Conservation (phyloP, 352 stramenopile species). For the Pythium diclinum region DNA sequence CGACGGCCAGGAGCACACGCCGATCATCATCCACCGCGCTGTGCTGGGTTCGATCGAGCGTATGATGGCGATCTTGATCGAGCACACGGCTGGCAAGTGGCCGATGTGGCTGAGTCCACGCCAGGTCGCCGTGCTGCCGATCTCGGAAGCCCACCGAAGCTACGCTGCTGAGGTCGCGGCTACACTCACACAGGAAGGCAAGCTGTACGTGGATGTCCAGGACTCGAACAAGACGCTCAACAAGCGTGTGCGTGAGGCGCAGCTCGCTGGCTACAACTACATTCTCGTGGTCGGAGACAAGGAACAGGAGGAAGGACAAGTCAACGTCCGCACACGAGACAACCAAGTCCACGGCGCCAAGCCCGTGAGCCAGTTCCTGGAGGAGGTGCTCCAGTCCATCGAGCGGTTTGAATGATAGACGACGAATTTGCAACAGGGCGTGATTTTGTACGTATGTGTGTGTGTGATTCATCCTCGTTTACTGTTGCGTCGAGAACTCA, state of each 20-base stretch:
- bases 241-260: conserved; percentile 77
- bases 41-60: conserved; percentile 97
- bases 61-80: conserved; percentile 98
- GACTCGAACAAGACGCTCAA: conserved; percentile 81
- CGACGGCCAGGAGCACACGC: conserved; percentile 87
- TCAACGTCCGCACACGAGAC: conserved; percentile 82
- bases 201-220: conserved; percentile 69
- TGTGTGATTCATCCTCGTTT: background rate
- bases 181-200: conserved; percentile 39
- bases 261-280: conserved; percentile 83
- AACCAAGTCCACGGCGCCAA: conserved; percentile 77
- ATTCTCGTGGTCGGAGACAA: conserved; percentile 81
- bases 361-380: conserved; percentile 47
- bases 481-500: conserved; percentile 30
- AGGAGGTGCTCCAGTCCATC: conserved; percentile 52
- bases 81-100: conserved; percentile 96
- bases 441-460: background rate
- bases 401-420: conserved; percentile 54
- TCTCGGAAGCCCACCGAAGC: conserved; percentile 56
- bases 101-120: conserved; percentile 93
- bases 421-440: background rate
- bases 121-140: conserved; percentile 71
- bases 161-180: conserved; percentile 59
- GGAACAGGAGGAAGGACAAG: conserved; percentile 44
- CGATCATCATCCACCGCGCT: conserved; percentile 97